A percentile compares a stretch with the other conserved stretches of the same genome.
phyloP scores from a whole-genome alignment of 2,329 filamentous ascomycete genomes.

The Fusarium floridanum region DNA sequence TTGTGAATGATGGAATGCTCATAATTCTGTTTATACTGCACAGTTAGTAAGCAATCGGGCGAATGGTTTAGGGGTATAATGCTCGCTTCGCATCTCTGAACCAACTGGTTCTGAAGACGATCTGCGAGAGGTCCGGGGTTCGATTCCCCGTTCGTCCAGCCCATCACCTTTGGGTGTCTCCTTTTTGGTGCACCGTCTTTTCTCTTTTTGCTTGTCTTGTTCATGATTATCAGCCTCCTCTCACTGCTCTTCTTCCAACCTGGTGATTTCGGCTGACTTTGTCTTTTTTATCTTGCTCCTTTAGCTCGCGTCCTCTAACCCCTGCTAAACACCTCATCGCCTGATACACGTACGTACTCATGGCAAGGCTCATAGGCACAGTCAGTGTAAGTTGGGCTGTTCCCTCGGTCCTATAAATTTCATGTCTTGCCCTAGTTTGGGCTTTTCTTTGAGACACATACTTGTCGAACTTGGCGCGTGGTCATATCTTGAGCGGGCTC shows the following conservation, averaged over 20 bases:
- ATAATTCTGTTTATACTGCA: background rate
- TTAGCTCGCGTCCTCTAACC: background rate
- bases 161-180: too few relatives aligned
- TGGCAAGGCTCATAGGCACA: background rate
- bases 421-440: background rate
- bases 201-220: background rate
- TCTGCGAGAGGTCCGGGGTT: slow-evolving; percentile 3
- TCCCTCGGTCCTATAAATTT: background rate
- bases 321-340: background rate
- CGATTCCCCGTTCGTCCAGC: slow-evolving; percentile 2
- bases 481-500: background rate
- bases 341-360: background rate
- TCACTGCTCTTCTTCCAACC: background rate
- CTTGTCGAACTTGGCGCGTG: background rate
- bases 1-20: background rate
- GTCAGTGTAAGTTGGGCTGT: background rate
- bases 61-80: slow-evolving; percentile 5
- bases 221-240: background rate
- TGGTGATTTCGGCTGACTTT: background rate
- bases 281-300: background rate
- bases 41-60: background rate
- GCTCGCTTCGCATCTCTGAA: slow-evolving; percentile 2
- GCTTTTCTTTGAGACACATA: too few relatives aligned
- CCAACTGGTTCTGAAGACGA: background rate
- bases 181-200: background rate